Base-by-base conservation (phyloP, 495 filamentous ascomycete species). In the Aspergillus cavernicola region DNA sequence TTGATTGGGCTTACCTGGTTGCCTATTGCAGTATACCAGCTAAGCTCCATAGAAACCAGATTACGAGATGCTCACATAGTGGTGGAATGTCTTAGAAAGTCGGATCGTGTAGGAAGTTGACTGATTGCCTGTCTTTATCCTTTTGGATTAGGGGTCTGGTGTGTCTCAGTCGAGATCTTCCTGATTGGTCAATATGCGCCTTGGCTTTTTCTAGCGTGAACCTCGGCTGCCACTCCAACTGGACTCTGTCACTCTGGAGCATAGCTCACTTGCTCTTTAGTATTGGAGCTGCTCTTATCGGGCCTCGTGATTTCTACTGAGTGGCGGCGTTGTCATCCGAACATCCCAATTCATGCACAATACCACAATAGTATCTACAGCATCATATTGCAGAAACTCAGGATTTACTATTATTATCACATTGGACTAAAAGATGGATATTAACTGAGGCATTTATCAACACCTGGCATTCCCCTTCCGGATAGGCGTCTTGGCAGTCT, bases 171-270 rank as follows among this genome's bases (percentile, higher is more conserved):
- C 38, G 24, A 6, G 13, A 18, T 23, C 16, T 12, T 24, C 13
- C 12, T 56, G 56, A 63, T 59, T 63, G 60, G 60, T 22, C 37
- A 23, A 28, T 38, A 15, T 4, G 20, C 19, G 33, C 52, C 57
- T 63, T 59, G 60, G 56, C 57, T 60, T 59, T 60, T 57, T 53
- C 51, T 63, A 63, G 60, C 39, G 54, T 31, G 53, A 50, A 46
- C 43, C 48, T 40, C 47, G 53, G 24, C 15, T 20, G 10, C 24
- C 40, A 26, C 20, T 26, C n/a, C 6, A 13, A 26, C 42, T 33
- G 4, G 22, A 15, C 28, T 28, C 41, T 23, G 6, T 12, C 4
- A 29, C 23, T 28, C 23, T 13, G 22, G 29, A 28, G 22, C 22
- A 4, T 31, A 9, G 13, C 31, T 28, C 8, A 7, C 5, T 23